Percentiles rank a stretch among this genome's conserved stretches.
phyloP scores from a whole-genome alignment of 768 basidiomycete genomes.

The Suillus lakei region DNA sequence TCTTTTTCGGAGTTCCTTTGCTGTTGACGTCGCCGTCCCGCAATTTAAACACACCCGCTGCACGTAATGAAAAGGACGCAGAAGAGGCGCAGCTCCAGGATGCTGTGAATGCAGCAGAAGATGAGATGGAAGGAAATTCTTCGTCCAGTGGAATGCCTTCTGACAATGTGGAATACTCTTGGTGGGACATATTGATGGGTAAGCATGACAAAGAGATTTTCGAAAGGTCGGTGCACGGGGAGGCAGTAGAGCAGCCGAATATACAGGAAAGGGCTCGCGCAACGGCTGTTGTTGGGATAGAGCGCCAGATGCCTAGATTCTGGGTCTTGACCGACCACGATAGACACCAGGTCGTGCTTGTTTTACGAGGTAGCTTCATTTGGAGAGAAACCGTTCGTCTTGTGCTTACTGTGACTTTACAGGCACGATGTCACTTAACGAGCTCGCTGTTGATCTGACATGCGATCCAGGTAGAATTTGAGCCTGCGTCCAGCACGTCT shows the following conservation, averaged over 20 bases:
- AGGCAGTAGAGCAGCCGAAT: conserved; percentile 20
- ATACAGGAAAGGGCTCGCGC: conserved; percentile 49
- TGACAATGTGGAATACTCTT: conserved; percentile 56
- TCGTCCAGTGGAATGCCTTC: conserved; percentile 34
- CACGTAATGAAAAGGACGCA: conserved; percentile 45
- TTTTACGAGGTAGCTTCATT: conserved; percentile 58
- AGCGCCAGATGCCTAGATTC: conserved; percentile 78
- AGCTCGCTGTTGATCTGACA: conserved; percentile 84
- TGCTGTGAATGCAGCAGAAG: conserved; percentile 74
- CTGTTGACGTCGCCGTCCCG: conserved; percentile 31
- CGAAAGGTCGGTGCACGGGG: conserved; percentile 55
- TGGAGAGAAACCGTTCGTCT: background rate
- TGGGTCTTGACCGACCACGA: conserved; percentile 87
- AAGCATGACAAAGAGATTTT: conserved; percentile 86
- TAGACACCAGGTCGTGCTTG: conserved; percentile 74
- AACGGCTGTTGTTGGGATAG: conserved; percentile 67
- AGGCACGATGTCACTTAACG: conserved; percentile 88
- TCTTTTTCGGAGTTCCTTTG: conserved; percentile 77
- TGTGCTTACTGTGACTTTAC: conserved; percentile 2
- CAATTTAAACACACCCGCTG: conserved; percentile 29
- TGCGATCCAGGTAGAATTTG: conserved; percentile 76
- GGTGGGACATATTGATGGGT: conserved; percentile 85
- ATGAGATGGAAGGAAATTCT: conserved; percentile 51
- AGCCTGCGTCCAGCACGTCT: conserved; percentile 49
- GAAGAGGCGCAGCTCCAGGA: conserved; percentile 68